Conservation (phyloP, 345 rosid species). For the Citrus glauca region DNA sequence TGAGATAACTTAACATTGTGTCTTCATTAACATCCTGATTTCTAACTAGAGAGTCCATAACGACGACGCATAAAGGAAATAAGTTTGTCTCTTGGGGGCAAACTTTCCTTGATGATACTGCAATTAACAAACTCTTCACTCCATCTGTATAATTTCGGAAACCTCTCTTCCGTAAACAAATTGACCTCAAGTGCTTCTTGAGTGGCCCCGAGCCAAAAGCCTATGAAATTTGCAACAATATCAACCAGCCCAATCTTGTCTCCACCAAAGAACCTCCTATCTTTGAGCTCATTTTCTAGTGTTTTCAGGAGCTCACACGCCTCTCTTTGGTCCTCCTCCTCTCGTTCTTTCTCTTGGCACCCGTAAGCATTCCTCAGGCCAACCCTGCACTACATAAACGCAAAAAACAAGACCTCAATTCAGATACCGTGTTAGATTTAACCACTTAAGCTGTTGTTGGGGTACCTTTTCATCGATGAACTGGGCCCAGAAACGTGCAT, state of each 20-base stretch:
- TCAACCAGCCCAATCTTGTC: slow-evolving; percentile 58
- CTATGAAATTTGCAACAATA: slow-evolving; percentile 40
- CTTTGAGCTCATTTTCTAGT: slow-evolving; percentile 50
- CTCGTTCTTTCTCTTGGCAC: slow-evolving; percentile 26
- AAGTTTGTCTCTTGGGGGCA: slow-evolving; percentile 44
- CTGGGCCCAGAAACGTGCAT: slow-evolving; percentile 55
- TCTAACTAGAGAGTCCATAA: neutral
- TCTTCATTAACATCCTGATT: neutral
- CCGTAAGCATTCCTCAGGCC: slow-evolving; percentile 33
- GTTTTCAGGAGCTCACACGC: slow-evolving; percentile 29
- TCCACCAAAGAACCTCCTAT: slow-evolving; percentile 58
- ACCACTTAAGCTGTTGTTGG: no score
- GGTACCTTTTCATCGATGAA: slow-evolving; percentile 47
- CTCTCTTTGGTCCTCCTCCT: slow-evolving; percentile 31
- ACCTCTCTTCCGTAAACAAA: slow-evolving; percentile 41
- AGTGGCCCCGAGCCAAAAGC: slow-evolving; percentile 31
- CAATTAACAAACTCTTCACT: slow-evolving; percentile 23
- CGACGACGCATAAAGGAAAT: neutral
- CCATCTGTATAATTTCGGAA: slow-evolving; percentile 44
- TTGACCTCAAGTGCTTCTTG: slow-evolving; percentile 40
- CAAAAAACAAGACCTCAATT: neutral
- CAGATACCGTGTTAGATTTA: neutral
- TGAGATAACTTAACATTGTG: neutral
- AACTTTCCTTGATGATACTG: slow-evolving; percentile 28
- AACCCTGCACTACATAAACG: slow-evolving; percentile 23